Evolutionary conservation across 2,329 filamentous ascomycete species (phyloP).

Genomic region (Talaromyces verruculosus): DNA sequence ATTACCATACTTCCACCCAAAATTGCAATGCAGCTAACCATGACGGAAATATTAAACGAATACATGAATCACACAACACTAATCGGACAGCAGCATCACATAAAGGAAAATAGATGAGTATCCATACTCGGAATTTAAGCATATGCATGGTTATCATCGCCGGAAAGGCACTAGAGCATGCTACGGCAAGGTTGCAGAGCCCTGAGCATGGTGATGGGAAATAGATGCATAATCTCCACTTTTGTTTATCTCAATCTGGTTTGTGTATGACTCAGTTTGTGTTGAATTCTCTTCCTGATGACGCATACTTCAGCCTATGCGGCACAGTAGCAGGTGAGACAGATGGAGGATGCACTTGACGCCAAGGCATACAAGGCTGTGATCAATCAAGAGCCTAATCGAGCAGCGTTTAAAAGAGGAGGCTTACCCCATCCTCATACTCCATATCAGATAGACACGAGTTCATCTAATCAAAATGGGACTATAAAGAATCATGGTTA

Average conservation of each 20-base stretch:
- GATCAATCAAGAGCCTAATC: slow-evolving; percentile 2
- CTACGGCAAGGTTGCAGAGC: not conserved
- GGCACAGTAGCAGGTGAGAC: not conserved
- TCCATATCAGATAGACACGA: not conserved
- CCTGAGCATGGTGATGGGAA: not conserved
- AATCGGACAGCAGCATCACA: not conserved
- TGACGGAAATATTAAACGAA: not conserved
- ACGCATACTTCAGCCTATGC: not conserved
- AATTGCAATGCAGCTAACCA: slow-evolving; percentile 5
- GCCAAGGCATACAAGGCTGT: not conserved
- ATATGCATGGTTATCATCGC: slow-evolving; percentile 1
- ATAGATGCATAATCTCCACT: not conserved
- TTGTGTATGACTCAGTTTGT: not conserved
- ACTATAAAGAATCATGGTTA: not conserved
- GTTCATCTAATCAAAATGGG: not conserved
- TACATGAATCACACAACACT: not conserved
- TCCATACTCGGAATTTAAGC: not conserved
- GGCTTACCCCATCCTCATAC: not conserved
- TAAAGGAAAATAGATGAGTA: not conserved
- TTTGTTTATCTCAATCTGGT: not conserved
- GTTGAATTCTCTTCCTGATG: not conserved
- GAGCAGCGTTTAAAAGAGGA: slow-evolving; percentile 2
- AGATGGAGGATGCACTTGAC: not conserved
- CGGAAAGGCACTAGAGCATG: slow-evolving; percentile 1
- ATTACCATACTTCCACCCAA: not conserved